A percentile compares a stretch with the other conserved stretches of the same genome.
Conservation (phyloP, 2,329 filamentous ascomycete genomes). For the Tolypocladium amazonense region DNA sequence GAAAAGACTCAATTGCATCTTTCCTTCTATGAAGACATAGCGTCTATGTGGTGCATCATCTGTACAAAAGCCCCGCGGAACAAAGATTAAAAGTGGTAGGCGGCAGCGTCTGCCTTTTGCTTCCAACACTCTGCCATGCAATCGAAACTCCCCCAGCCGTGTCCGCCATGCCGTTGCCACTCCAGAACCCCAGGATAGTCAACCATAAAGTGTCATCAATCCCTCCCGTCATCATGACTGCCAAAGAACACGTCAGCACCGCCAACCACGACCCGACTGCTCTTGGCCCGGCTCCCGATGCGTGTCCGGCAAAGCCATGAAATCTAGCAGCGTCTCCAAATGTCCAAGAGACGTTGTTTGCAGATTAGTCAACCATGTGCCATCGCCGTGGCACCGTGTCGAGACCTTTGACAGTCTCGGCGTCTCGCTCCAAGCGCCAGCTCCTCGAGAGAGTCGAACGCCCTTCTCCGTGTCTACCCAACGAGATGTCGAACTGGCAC, state of each 20-base stretch:
- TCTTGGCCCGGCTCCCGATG: constrained; percentile 7
- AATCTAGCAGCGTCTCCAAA: constrained; percentile 4
- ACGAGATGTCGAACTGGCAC: background rate
- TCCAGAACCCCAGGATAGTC: constrained; percentile 5
- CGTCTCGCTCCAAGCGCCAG: background rate
- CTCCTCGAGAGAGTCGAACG: background rate
- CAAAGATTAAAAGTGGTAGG: constrained; percentile 3
- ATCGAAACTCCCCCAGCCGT: constrained; percentile 1
- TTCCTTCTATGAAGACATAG: background rate
- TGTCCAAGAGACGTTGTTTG: background rate
- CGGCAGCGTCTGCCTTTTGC: constrained; percentile 2
- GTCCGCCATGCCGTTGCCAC: constrained; percentile 4
- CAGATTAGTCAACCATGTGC: background rate
- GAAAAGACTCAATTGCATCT: background rate
- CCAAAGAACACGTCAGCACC: constrained; percentile 15
- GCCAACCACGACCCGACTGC: constrained; percentile 3
- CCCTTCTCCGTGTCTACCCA: background rate
- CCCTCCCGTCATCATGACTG: constrained; percentile 18
- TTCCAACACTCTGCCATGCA: constrained; percentile 3
- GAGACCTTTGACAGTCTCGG: background rate
- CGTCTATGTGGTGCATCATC: constrained; percentile 3
- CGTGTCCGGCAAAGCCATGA: background rate
- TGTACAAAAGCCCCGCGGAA: constrained; percentile 5
- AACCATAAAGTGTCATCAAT: constrained; percentile 17
- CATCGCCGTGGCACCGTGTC: background rate